Conservation (phyloP, 2,329 filamentous ascomycete genomes). For the Colletotrichum paranaense region DNA sequence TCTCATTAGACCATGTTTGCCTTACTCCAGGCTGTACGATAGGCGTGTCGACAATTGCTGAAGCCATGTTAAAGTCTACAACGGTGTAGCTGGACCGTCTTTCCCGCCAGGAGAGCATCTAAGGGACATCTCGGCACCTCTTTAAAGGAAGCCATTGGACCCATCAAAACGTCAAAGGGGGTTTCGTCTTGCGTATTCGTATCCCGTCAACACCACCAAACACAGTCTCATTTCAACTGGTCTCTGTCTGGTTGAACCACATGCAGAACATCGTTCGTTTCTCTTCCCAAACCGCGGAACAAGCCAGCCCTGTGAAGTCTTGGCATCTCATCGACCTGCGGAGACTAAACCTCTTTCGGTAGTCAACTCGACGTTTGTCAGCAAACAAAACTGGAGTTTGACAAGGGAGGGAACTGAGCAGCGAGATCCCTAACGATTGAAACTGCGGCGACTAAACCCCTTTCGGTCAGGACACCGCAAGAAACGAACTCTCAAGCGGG, state of each 20-base stretch:
- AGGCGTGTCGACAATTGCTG: background rate
- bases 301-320: constrained; percentile 5
- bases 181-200: background rate
- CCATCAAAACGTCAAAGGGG: background rate
- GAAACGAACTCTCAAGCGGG: background rate
- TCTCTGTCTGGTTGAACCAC: background rate
- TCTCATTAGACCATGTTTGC: constrained; percentile 17
- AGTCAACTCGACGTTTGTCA: background rate
- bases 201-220: background rate
- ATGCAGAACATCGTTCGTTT: background rate
- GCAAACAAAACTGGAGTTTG: background rate
- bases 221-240: background rate
- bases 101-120: background rate
- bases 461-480: constrained; percentile 3
- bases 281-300: background rate
- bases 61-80: background rate
- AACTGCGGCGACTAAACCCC: constrained; percentile 28
- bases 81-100: too few relatives aligned
- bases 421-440: background rate
- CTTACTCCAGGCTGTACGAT: background rate
- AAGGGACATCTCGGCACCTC: background rate
- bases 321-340: constrained; percentile 31
- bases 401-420: background rate
- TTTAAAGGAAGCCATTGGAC: background rate
- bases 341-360: constrained; percentile 45